Base-by-base conservation (phyloP, 192 early-diverging fungal species). In the Podila minutissima region DNA sequence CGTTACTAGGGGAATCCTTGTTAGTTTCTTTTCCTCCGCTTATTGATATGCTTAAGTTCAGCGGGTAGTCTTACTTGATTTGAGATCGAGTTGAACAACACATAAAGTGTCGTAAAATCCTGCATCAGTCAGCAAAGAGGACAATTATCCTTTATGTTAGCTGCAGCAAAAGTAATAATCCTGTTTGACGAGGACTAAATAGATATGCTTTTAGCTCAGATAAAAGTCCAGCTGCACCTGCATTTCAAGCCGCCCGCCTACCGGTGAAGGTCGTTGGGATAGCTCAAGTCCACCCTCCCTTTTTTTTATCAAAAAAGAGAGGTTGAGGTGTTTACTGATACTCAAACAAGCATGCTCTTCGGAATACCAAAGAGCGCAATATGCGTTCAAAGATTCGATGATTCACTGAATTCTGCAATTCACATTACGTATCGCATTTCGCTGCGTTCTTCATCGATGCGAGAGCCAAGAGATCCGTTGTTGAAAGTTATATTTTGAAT, bases 11-110 rank as follows among this genome's bases (percentile, higher is more conserved):
- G 89, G 87, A 91, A 92, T 92, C 90, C 84, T 90, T 87, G 88
- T 92, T 91, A 91, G 85, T 91, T 92, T 91, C 89, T 92, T 89
- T 92, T 91, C 91, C 89, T 92, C 90, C 88, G 87, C 88, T 92
- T 92, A 90, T 90, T 92, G 86, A 92, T 92, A 92, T 91, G 89
- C 91, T 91, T 91, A 92, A 92, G 86, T 91, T 91, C 90, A 91
- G 90, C 86, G 88, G 89, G 87, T 91, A 87, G 69, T 87, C 90
- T 84, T 85, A 78, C 85, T 77, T 89, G 83, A 91, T 79, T 75
- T 91, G 86, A 88, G 85, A 83, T 86, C 87, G 83, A 72, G 71
- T 67, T 66, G 62, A 46, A 59, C 28, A 83, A 58, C 29, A 46
- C 41, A 46, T 17, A 48, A 19, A 35, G n/a, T 20, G 32, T 59